These are phyloP conservation scores for Tricholoma hemisulphureum DNA, from an alignment of 768 basidiomycete genomes.

Conservation along the genomic window DNA sequence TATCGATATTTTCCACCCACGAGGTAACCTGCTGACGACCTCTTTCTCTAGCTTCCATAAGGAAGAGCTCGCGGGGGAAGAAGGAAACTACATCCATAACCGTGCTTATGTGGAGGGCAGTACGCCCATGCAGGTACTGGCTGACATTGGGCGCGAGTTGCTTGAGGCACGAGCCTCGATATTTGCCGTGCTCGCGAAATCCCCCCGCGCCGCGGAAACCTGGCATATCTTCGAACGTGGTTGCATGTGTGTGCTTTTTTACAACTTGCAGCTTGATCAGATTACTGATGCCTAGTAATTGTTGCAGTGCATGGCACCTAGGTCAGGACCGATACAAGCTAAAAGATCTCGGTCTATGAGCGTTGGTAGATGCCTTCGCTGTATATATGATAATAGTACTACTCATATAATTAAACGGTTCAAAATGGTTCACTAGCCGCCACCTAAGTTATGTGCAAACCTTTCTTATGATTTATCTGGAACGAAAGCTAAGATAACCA, in stretches of 20 bases:
- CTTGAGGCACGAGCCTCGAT: constrained; percentile 2
- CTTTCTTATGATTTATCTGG: too few species aligned
- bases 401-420: too few species aligned
- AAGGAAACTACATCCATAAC: constrained; percentile 15
- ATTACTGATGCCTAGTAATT: neutral
- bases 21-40: neutral
- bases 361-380: too few species aligned
- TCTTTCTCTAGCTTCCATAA: constrained; percentile 16
- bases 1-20: neutral
- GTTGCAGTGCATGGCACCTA: constrained; percentile 8
- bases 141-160: constrained; percentile 15
- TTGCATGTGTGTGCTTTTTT: constrained; percentile 10
- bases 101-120: constrained; percentile 11
- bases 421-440: too few species aligned
- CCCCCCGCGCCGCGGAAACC: neutral
- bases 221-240: constrained; percentile 13
- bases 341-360: neutral
- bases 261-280: neutral
- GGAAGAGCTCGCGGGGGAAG: constrained; percentile 22
- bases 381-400: too few species aligned
- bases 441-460: too few species aligned
- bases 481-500: too few species aligned
- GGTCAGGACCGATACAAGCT: constrained; percentile 6
- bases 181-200: neutral
- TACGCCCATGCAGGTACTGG: constrained; percentile 2